Evolutionary conservation across 768 basidiomycete species (phyloP).

Genomic region (Lactifluus subvellereus): DNA sequence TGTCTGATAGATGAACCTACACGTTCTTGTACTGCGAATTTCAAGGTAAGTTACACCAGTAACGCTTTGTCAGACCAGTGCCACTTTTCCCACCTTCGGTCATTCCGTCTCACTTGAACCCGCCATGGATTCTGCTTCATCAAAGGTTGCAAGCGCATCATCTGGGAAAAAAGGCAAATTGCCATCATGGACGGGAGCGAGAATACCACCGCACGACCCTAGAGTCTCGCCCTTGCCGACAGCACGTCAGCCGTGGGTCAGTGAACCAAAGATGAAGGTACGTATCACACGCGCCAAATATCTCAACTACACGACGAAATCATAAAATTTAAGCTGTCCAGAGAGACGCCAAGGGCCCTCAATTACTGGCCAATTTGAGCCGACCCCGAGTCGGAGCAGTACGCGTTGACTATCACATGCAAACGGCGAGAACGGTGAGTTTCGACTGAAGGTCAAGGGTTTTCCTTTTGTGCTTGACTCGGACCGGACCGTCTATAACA

Average conservation of each 20-base stretch:
- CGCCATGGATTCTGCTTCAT: conserved; percentile 12
- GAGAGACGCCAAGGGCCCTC: conserved; percentile 62
- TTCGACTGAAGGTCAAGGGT: too few relatives aligned
- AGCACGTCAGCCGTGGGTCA: conserved; percentile 11
- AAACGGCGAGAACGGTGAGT: conserved; percentile 44
- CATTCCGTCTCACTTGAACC: not conserved
- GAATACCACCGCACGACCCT: not conserved
- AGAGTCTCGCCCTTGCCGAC: not conserved
- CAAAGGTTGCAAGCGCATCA: conserved; percentile 2
- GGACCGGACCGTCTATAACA: not conserved
- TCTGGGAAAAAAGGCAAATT: not conserved
- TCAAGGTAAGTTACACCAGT: too few relatives aligned
- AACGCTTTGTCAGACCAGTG: too few relatives aligned
- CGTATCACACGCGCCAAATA: not conserved
- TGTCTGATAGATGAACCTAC: not conserved
- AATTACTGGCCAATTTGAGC: conserved; percentile 60
- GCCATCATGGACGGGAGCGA: conserved; percentile 15
- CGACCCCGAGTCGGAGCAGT: conserved; percentile 62
- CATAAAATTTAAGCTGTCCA: conserved; percentile 6
- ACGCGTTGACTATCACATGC: conserved; percentile 60
- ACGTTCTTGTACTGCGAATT: too few relatives aligned
- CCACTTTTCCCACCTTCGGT: too few relatives aligned
- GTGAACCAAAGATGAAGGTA: conserved; percentile 19
- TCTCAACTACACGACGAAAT: not conserved
- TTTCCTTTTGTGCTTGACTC: not conserved